Percentiles rank a stretch among this genome's conserved stretches.
Evolutionary conservation across 2,329 filamentous ascomycete genomes (phyloP).

Genomic region (Talaromyces marneffei): DNA sequence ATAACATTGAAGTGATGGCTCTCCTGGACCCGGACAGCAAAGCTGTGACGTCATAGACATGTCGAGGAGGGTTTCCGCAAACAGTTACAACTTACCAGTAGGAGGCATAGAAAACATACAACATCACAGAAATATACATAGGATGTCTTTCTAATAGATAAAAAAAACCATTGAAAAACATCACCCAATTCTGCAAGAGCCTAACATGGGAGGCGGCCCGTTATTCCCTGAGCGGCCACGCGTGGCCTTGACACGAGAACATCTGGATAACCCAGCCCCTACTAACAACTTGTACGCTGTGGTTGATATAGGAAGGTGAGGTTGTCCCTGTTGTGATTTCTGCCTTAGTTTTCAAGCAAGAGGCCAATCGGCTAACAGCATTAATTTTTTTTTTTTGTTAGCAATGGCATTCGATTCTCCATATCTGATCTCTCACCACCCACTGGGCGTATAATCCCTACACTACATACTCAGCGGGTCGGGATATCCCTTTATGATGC

Average conservation of each 20-base stretch:
- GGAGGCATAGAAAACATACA: not conserved
- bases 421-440: slow-evolving; percentile 71
- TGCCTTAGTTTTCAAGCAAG: not conserved
- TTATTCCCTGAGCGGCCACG: not conserved
- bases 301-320: slow-evolving; percentile 38
- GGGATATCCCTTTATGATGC: slow-evolving; percentile 85
- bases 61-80: slow-evolving; percentile 5
- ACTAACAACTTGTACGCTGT: slow-evolving; percentile 27
- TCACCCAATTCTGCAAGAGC: not conserved
- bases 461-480: slow-evolving; percentile 70
- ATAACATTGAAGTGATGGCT: too few relatives aligned
- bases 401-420: slow-evolving; percentile 90
- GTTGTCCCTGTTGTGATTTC: too few relatives aligned
- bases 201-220: slow-evolving; percentile 1
- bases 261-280: not conserved
- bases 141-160: not conserved
- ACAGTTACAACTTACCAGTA: too few relatives aligned
- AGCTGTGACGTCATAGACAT: slow-evolving; percentile 6
- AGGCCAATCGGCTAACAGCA: not conserved
- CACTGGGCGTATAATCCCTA: slow-evolving; percentile 65
- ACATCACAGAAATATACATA: not conserved
- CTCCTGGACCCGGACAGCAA: not conserved
- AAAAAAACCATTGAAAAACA: not conserved
- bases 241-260: not conserved
- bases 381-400: too few relatives aligned